Conservation (phyloP, 805 yeast genomes). For the Wickerhamomyces strasburgensis region DNA sequence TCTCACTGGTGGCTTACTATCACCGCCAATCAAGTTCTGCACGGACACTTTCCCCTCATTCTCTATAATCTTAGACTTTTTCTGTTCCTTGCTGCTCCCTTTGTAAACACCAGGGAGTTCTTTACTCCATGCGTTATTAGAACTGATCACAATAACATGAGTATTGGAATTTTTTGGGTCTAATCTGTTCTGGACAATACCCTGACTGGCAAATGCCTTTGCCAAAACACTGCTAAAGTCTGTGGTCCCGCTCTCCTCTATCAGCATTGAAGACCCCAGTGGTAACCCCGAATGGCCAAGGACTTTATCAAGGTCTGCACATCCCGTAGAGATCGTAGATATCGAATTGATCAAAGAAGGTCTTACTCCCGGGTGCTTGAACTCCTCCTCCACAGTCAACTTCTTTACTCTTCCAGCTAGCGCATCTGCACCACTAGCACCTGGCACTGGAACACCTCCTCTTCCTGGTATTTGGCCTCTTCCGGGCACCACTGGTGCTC, state of each 20-base stretch:
- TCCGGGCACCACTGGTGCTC: conserved; percentile 3
- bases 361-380: conserved; percentile 48
- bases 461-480: conserved; percentile 10
- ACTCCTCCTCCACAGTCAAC: conserved; percentile 9
- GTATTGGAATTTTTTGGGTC: conserved; percentile 39
- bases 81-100: conserved; percentile 62
- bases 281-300: conserved; percentile 85
- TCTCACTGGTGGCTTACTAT: conserved; percentile 6
- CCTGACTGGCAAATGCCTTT: conserved; percentile 72
- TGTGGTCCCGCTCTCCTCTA: conserved; percentile 85
- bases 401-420: conserved; percentile 5
- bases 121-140: conserved; percentile 52
- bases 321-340: conserved; percentile 77
- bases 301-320: conserved; percentile 66
- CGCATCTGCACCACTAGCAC: conserved; percentile 2
- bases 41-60: conserved; percentile 65
- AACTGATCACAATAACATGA: conserved; percentile 61
- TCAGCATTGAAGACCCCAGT: conserved; percentile 58
- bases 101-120: conserved; percentile 75
- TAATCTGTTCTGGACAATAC: conserved; percentile 58
- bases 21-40: conserved; percentile 49
- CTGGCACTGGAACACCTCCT: conserved; percentile 6
- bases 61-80: conserved; percentile 50
- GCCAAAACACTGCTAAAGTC: conserved; percentile 73
- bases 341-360: conserved; percentile 74